phyloP scores from a whole-genome alignment of 768 basidiomycete species.

The Pulveroboletus sp. region DNA sequence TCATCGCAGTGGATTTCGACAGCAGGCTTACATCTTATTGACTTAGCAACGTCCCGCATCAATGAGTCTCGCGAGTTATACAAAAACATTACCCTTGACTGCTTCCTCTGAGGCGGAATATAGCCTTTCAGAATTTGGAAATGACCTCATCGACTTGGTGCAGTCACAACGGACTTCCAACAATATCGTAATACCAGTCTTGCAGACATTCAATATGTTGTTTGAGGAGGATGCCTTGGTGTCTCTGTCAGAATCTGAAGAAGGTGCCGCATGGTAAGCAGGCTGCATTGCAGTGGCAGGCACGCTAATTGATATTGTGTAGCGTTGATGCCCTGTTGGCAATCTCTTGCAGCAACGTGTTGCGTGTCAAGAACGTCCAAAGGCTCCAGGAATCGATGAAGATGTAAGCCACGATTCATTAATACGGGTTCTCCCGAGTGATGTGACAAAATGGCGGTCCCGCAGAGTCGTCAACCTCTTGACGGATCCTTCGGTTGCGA shows the following conservation, averaged over 20 bases:
- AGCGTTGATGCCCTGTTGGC: slow-evolving; percentile 54
- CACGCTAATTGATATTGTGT: slow-evolving; percentile 9
- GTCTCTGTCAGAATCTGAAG: slow-evolving; percentile 40
- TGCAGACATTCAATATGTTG: slow-evolving; percentile 71
- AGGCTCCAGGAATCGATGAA: slow-evolving; percentile 80
- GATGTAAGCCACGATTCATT: slow-evolving; percentile 50
- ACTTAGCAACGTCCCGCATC: slow-evolving; percentile 66
- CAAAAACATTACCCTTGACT: slow-evolving; percentile 45
- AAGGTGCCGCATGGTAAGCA: slow-evolving; percentile 51
- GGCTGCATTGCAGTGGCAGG: slow-evolving; percentile 12
- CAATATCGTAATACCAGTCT: slow-evolving; percentile 70
- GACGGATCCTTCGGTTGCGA: slow-evolving; percentile 41
- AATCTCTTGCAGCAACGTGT: slow-evolving; percentile 57
- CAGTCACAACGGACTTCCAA: slow-evolving; percentile 57
- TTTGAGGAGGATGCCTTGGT: slow-evolving; percentile 63
- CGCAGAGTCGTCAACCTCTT: slow-evolving; percentile 65
- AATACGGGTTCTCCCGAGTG: slow-evolving; percentile 9
- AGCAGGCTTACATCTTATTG: slow-evolving; percentile 14
- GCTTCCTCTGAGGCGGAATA: slow-evolving; percentile 33
- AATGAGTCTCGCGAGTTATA: slow-evolving; percentile 55
- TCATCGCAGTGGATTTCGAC: slow-evolving; percentile 3
- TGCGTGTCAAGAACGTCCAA: slow-evolving; percentile 75
- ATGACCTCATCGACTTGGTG: slow-evolving; percentile 54
- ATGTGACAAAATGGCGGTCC: slow-evolving; percentile 11
- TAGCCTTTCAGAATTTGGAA: slow-evolving; percentile 46